phyloP scores from a whole-genome alignment of 2,329 filamentous ascomycete species.

The Cercospora nicotianae region DNA sequence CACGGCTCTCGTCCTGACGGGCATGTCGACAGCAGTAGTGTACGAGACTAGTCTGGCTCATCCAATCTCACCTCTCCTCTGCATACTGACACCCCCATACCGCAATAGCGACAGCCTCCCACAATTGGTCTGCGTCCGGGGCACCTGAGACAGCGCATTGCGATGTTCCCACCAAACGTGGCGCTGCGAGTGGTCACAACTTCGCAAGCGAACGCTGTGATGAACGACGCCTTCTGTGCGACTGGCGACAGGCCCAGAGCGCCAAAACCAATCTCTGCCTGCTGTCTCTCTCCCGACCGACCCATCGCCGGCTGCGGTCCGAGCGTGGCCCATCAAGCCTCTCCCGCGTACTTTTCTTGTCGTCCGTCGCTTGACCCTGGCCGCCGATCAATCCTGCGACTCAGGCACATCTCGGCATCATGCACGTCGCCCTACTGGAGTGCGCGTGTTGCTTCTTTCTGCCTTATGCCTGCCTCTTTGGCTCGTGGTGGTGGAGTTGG shows the following conservation, averaged over 20 bases:
- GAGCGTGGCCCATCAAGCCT: neutral
- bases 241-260: neutral
- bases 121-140: neutral
- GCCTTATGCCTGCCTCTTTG: neutral
- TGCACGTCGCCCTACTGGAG: neutral
- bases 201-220: neutral
- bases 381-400: slow-evolving; percentile 3
- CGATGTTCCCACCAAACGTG: neutral
- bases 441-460: neutral
- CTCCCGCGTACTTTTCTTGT: neutral
- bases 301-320: neutral
- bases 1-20: neutral
- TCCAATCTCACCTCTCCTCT: neutral
- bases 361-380: neutral
- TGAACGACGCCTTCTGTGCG: slow-evolving; percentile 6
- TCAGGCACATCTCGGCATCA: slow-evolving; percentile 4
- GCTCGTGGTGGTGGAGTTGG: neutral
- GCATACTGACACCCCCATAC: too few species aligned
- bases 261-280: neutral
- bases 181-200: neutral
- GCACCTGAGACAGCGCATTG: neutral
- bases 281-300: neutral
- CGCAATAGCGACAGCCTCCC: neutral
- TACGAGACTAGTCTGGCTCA: neutral
- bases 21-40: neutral